Base-by-base conservation (phyloP, 345 rosid genomes). In the Rhodamnia argentea region DNA sequence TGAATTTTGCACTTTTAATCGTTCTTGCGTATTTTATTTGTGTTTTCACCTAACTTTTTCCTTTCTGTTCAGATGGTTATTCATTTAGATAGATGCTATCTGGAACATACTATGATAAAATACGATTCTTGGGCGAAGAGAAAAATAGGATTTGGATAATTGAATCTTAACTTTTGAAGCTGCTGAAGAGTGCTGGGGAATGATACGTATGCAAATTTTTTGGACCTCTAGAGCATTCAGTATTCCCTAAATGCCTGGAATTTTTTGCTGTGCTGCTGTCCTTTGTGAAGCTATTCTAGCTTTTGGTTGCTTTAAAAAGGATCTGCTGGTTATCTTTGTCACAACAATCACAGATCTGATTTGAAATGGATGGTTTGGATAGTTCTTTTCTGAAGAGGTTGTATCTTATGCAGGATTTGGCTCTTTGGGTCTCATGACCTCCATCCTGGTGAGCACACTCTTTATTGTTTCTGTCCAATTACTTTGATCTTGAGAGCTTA, bases 391-490 rank as follows among this genome's bases (percentile, higher is more conserved):
- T 70, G 81, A 70, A 70, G 81, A 37, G 23, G 20, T 13, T 86
- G 52, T 87, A 83, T 74, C 42, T 64, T 47, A 40, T 91, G 91
- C 93, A 97, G 99, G 99, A 88, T 97, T 95, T 92, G 99, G 99
- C 83, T 96, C 99, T 42, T 89, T 97, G 92, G 99, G 99, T 85
- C 97, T 97, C 87, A 97, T 97, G 99, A 92, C 95, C 83, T 97
- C 99, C 8, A 96, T 97, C 59, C 88, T 97, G 99, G 99, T 95
- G 64, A 84, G 98, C 93, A 83, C 70, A 70, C 83, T 84, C 29
- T 74, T 51, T 37, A 20, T 55, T 70, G 44, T 50, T 52, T 40
- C 29, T 42, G 13, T 52, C 44, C 23, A 51, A 56, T 44, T 58
- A 50, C 27, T 51, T 29, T 83, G 57, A 54, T 54, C 13, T 54